Evolutionary conservation across 805 yeast genomes (phyloP), one percentile per base, ranked within the genome.

Genomic region (Yamadazyma paraphyllophila): DNA sequence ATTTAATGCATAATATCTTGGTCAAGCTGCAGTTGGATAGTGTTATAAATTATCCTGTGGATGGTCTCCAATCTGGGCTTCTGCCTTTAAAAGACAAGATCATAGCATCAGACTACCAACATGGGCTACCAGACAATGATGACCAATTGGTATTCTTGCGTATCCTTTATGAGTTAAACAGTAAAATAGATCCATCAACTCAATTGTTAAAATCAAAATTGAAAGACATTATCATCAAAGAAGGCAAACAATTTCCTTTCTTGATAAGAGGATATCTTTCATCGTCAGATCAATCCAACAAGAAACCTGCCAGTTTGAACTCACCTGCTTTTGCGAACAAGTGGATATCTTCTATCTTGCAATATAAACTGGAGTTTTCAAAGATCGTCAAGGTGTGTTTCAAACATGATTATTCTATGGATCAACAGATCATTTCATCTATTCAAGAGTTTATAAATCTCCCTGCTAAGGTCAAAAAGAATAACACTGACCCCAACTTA

Each of bases 291-390:
- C 35, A n/a, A 10, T 25, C 33, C 25, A 16, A 27, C 16, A 42
- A 42, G 43, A 41, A 44, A 17, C 36, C 47, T 50, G 45, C 44
- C 54, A 34, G 46, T n/a, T 15, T 58, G 14, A 58, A 48, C 43
- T 65, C 75, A 47, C 62, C 82, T 7, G 66, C 70, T 41, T 77
- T 76, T 53, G 94, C 96, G 0, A 71, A 79, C 2, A 70, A 72
- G 43, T 90, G 95, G 92, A 76, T 87, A 8, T 78, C 78, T 36
- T 69, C 76, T 25, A 73, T 87, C 2, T 59, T 87, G 9, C 62
- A 59, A 9, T 65, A 80, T 46, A 82, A 78, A 52, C 67, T 65
- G 4, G 79, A 78, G 47, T 80, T 79, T 54, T 77, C 75, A 31
- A 26, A 38, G 2, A 67, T 90, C 2, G 62, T 81, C 25, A 63